A percentile compares a stretch with the other conserved stretches of the same genome.
phyloP scores from a whole-genome alignment of 164 flowering plant genomes.

The Nymphaea thermarum region DNA sequence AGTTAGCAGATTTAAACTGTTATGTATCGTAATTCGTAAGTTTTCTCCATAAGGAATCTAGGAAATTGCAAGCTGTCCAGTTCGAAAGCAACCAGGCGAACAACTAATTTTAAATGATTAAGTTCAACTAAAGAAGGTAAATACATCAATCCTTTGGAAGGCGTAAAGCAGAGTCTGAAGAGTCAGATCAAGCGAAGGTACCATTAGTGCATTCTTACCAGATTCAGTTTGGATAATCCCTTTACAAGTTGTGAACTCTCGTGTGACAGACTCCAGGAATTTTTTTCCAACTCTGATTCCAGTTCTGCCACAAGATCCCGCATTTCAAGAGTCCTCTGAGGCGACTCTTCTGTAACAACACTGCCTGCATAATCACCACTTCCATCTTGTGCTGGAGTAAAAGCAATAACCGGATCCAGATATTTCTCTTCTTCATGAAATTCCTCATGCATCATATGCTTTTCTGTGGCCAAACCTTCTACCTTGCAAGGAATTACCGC shows the following conservation, averaged over 20 bases:
- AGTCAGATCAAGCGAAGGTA: background rate
- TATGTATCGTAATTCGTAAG: constrained; percentile 13
- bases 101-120: no score
- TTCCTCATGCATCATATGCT: background rate
- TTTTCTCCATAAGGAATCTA: no score
- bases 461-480: background rate
- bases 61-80: no score
- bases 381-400: constrained; percentile 7
- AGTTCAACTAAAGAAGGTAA: background rate
- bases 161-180: background rate
- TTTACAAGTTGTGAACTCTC: constrained; percentile 15
- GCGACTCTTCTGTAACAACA: constrained; percentile 48
- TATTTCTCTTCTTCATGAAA: background rate
- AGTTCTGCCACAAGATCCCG: constrained; percentile 62
- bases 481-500: constrained; percentile 1
- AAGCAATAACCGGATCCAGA: background rate
- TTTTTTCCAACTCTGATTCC: constrained; percentile 51
- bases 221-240: background rate
- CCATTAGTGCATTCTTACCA: background rate
- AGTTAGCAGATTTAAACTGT: no score
- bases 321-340: constrained; percentile 28
- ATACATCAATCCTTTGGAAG: background rate
- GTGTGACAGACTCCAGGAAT: constrained; percentile 27
- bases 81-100: no score
- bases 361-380: constrained; percentile 46